Base-by-base conservation (phyloP, 2,329 filamentous ascomycete genomes). In the Aspergillus cejpii region DNA sequence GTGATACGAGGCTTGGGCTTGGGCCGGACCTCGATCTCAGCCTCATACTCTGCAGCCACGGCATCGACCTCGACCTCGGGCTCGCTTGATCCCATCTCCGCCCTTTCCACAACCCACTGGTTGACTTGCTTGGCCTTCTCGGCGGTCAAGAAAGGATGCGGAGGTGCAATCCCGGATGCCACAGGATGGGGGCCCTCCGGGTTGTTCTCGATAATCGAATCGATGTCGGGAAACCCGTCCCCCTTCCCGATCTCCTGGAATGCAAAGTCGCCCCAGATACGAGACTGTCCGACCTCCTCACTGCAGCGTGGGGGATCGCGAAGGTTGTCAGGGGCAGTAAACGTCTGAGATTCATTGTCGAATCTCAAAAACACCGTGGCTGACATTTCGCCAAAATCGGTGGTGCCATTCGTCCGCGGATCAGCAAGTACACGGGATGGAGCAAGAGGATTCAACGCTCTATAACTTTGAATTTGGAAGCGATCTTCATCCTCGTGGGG, bases 161-260 rank as follows among this genome's bases (percentile, higher is more conserved):
- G 27, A 17, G 41, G 29, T 21, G 46, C 36, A 27, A 45, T 36
- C 5, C 28, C 46, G n/a, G 47, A 34, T 10, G 39, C 26, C 7
- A 41, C 21, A 3, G 36, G 24, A 7, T 42, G 39, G 33, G 37
- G 23, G 11, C 44, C 41, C 20, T 43, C 26, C 7, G 41, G 26
- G 14, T 41, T 47, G n/a, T 40, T 55, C 28, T 57, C 52, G 2
- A 39, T 38, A n/a, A 41, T 39, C 3, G 48, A 38, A 2, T 47
- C 50, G 29, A 57, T 26, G 2, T 46, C 45, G 19, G 49, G 37
- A 20, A 54, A 54, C 17, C 57, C 56, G 6, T 51, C 52, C 5
- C 50, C 50, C 21, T 59, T 54, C 7, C 65, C 65, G n/a, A 67
- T 49, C 39, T 58, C 56, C 19, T 52, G 45, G 41, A 63, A 67